Conservation (phyloP, 805 yeast genomes). For the Spathaspora sp. region DNA sequence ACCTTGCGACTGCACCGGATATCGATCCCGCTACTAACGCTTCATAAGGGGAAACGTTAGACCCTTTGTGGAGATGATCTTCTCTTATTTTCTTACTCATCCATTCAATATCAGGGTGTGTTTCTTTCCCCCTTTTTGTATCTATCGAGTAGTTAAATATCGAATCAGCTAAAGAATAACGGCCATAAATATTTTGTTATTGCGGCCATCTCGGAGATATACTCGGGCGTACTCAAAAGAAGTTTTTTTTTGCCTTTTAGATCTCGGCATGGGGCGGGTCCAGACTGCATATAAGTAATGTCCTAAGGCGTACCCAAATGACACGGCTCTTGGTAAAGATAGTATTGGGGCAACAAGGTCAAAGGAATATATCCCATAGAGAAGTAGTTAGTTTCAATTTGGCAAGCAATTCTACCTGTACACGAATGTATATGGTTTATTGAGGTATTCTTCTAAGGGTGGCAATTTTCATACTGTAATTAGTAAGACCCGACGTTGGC, state of each 20-base stretch:
- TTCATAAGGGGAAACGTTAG: constrained; percentile 47
- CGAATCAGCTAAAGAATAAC: neutral
- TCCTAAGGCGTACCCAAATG: too few relatives aligned
- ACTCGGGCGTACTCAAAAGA: neutral
- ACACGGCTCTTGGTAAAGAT: too few relatives aligned
- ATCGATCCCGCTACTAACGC: constrained; percentile 67
- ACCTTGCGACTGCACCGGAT: constrained; percentile 57
- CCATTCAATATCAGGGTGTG: neutral
- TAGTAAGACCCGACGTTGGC: too few relatives aligned
- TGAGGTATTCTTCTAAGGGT: too few relatives aligned
- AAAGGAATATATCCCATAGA: too few relatives aligned
- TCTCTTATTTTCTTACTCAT: constrained; percentile 11
- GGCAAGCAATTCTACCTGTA: too few relatives aligned
- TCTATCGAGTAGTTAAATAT: neutral
- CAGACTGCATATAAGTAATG: neutral
- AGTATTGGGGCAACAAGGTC: too few relatives aligned
- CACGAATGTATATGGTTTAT: too few relatives aligned
- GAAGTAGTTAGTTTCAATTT: too few relatives aligned
- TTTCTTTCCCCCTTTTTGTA: neutral
- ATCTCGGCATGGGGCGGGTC: neutral
- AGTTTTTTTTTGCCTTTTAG: neutral
- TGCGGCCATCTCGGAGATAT: neutral
- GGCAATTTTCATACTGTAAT: too few relatives aligned
- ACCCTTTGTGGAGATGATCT: constrained; percentile 50
- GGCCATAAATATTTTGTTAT: neutral